These are phyloP conservation scores for Yarrowia deformans DNA, from an alignment of 805 yeast species.

Conservation along the genomic window DNA sequence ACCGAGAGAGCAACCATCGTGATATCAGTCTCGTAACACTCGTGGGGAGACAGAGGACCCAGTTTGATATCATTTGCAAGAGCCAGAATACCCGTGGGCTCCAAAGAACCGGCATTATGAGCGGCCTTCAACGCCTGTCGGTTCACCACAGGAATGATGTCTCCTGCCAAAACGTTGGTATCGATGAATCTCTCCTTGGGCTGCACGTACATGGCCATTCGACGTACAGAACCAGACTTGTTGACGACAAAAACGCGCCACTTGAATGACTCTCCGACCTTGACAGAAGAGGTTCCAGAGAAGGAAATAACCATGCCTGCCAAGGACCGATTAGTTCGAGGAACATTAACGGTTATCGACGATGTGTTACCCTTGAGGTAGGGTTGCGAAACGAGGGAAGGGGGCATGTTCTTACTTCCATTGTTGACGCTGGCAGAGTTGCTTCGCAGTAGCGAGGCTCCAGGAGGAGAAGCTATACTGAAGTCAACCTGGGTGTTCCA, in stretches of 20 bases:
- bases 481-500: constrained; percentile 38
- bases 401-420: constrained; percentile 18
- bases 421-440: background rate
- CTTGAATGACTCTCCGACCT: constrained; percentile 64
- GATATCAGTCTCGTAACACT: constrained; percentile 69
- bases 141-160: constrained; percentile 42
- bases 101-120: constrained; percentile 54
- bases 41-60: constrained; percentile 66
- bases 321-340: constrained; percentile 37
- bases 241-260: constrained; percentile 75
- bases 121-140: constrained; percentile 47
- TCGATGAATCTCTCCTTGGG: constrained; percentile 46
- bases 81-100: constrained; percentile 64
- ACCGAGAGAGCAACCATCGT: constrained; percentile 65
- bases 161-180: constrained; percentile 38
- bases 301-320: constrained; percentile 60
- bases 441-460: constrained; percentile 14
- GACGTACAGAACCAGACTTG: constrained; percentile 59
- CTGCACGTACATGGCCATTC: constrained; percentile 60
- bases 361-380: constrained; percentile 45
- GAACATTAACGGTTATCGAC: constrained; percentile 37
- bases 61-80: constrained; percentile 70
- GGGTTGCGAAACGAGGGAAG: constrained; percentile 40
- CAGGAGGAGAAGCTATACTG: constrained; percentile 28
- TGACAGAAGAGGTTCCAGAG: constrained; percentile 66